Evolutionary conservation across 2,329 filamentous ascomycete genomes (phyloP).

Genomic region (Nemania sp.): DNA sequence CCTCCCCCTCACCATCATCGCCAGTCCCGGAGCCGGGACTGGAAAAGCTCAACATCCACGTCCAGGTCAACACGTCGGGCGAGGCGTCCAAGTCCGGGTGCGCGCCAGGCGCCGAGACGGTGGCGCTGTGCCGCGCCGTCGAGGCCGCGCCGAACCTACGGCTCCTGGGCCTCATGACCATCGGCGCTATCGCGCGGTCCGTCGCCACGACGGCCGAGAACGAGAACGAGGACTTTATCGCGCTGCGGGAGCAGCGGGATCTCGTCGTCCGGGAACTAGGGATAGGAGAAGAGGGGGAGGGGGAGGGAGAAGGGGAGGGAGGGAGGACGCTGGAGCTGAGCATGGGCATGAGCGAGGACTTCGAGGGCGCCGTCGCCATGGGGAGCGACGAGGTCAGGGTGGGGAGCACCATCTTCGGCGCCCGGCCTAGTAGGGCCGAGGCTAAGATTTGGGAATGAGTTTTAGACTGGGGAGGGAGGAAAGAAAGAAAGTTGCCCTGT

Average conservation of each 20-base stretch:
- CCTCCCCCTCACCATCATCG: constrained; percentile 16
- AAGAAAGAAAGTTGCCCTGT: too few relatives aligned
- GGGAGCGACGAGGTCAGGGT: constrained; percentile 90
- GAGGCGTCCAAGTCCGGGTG: constrained; percentile 86
- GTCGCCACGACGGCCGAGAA: constrained; percentile 71
- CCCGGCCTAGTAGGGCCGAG: constrained; percentile 77
- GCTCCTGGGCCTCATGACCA: constrained; percentile 91
- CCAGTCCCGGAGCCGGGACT: constrained; percentile 26
- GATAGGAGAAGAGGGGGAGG: constrained; percentile 32
- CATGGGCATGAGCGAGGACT: constrained; percentile 99
- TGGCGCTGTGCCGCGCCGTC: constrained; percentile 72
- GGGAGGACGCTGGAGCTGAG: constrained; percentile 74
- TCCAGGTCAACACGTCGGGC: constrained; percentile 94
- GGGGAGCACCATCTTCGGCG: constrained; percentile 92
- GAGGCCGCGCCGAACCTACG: constrained; percentile 65
- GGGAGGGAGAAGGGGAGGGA: constrained; percentile 32
- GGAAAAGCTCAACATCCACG: constrained; percentile 70
- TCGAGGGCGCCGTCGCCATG: constrained; percentile 80
- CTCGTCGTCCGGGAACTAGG: constrained; percentile 67
- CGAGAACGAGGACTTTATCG: constrained; percentile 90
- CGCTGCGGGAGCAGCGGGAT: constrained; percentile 71
- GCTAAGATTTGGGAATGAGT: constrained; percentile 63
- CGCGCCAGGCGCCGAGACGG: constrained; percentile 64
- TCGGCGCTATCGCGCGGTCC: constrained; percentile 89
- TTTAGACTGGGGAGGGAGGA: too few relatives aligned